A percentile compares a stretch with the other conserved stretches of the same genome.
These are phyloP conservation scores for Petasospora rhodanensis DNA, from an alignment of 1,139 yeast genomes.

Conservation along the genomic window DNA sequence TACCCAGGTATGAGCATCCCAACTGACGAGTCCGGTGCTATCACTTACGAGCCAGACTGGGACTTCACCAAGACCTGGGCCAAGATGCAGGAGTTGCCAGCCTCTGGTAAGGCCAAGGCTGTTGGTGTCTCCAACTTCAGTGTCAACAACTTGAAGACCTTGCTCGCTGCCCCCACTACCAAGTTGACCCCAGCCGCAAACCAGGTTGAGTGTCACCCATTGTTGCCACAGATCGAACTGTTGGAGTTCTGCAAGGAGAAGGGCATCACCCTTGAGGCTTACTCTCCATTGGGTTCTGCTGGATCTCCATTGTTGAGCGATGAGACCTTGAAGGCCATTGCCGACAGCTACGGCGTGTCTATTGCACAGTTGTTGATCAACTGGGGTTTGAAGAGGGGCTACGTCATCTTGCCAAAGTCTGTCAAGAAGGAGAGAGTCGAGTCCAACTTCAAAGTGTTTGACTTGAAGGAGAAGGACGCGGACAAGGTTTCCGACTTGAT, in stretches of 20 bases:
- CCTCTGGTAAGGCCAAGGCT: conserved; percentile 56
- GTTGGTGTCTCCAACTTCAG: conserved; percentile 82
- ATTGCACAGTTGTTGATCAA: conserved; percentile 9
- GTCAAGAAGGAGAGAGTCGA: conserved; percentile 6
- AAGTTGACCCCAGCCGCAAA: conserved; percentile 62
- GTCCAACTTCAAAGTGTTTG: conserved; percentile 5
- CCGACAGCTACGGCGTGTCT: conserved; percentile 47
- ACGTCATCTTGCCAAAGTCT: conserved; percentile 12
- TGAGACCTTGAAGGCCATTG: conserved; percentile 44
- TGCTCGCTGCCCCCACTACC: conserved; percentile 45
- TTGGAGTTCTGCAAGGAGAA: conserved; percentile 49
- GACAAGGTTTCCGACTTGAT: conserved; percentile 5
- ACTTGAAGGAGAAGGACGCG: conserved; percentile 5
- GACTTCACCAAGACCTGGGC: conserved; percentile 65
- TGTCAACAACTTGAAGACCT: conserved; percentile 47
- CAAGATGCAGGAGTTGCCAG: conserved; percentile 56
- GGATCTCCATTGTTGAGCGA: conserved; percentile 61
- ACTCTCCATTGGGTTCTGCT: conserved; percentile 74
- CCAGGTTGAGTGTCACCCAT: conserved; percentile 76
- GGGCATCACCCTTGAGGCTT: conserved; percentile 64
- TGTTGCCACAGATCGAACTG: conserved; percentile 65
- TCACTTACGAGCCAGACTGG: conserved; percentile 46
- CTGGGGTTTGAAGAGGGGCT: conserved; percentile 11
- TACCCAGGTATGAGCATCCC: no score
- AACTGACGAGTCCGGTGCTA: conserved; percentile 43